Conservation (phyloP, 2,329 filamentous ascomycete species). For the Grosmannia huntii region DNA sequence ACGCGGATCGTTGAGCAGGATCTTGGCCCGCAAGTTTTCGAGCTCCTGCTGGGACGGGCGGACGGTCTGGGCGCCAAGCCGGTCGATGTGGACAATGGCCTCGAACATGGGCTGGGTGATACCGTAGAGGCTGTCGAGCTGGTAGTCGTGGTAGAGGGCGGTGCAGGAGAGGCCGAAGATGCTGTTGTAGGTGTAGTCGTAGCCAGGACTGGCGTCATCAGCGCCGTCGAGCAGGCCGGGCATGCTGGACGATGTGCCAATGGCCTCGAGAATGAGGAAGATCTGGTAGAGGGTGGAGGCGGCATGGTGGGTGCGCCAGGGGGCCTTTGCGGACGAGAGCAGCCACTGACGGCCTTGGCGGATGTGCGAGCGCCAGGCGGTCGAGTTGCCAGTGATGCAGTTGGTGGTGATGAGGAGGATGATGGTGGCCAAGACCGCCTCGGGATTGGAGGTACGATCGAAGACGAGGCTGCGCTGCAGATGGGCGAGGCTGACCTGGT, state of each 20-base stretch:
- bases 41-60: neutral
- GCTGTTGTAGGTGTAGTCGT: neutral
- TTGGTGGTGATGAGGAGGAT: neutral
- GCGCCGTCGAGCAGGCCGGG: neutral
- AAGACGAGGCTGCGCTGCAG: neutral
- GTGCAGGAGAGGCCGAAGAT: constrained; percentile 1
- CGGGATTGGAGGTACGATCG: neutral
- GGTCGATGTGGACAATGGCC: constrained; percentile 4
- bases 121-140: constrained; percentile 2
- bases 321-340: neutral
- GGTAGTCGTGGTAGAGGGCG: neutral
- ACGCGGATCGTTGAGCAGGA: constrained; percentile 3
- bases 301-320: neutral
- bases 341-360: neutral
- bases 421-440: neutral
- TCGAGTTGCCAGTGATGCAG: neutral
- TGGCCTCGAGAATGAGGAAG: neutral
- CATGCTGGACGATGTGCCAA: neutral
- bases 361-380: neutral
- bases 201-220: neutral
- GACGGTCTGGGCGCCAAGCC: neutral
- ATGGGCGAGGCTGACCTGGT: neutral
- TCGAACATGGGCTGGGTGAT: constrained; percentile 2
- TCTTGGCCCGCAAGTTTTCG: constrained; percentile 1
- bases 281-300: neutral